Percentiles rank a stretch among this genome's conserved stretches.
Evolutionary conservation across 768 basidiomycete genomes (phyloP).

Genomic region (Auriculariales sp.): DNA sequence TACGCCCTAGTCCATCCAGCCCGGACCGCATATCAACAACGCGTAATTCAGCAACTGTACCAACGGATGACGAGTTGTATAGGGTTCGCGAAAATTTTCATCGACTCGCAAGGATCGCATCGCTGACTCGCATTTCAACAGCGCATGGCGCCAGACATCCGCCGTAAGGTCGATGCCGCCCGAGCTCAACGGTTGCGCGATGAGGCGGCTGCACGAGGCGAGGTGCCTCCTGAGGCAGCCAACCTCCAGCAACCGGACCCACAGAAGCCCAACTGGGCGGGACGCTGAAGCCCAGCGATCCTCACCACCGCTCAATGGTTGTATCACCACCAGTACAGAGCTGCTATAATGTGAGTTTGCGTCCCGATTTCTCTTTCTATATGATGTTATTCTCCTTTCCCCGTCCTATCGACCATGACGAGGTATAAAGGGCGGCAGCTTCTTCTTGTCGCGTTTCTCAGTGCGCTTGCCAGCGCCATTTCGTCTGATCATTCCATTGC

Average conservation of each 20-base stretch:
- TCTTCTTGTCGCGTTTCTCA: too few relatives aligned
- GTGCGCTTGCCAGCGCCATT: too few relatives aligned
- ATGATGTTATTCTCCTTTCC: too few relatives aligned
- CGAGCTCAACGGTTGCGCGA: slow-evolving; percentile 35
- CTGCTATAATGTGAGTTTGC: too few relatives aligned
- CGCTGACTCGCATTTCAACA: slow-evolving; percentile 11
- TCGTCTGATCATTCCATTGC: too few relatives aligned
- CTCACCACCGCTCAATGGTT: too few relatives aligned
- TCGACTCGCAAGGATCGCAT: slow-evolving; percentile 18
- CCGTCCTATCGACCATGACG: too few relatives aligned
- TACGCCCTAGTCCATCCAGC: slow-evolving; percentile 15
- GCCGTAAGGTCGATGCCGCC: slow-evolving; percentile 45
- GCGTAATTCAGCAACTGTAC: slow-evolving; percentile 5
- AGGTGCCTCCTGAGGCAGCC: slow-evolving; percentile 21
- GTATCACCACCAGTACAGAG: too few relatives aligned
- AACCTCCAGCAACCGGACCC: not conserved
- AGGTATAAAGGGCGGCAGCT: too few relatives aligned
- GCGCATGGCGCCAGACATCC: slow-evolving; percentile 52
- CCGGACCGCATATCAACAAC: slow-evolving; percentile 2
- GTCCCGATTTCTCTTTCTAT: too few relatives aligned
- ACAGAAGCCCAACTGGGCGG: not conserved
- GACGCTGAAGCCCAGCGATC: too few relatives aligned
- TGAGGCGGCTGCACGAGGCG: slow-evolving; percentile 34
- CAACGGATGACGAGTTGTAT: slow-evolving; percentile 15
- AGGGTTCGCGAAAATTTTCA: slow-evolving; percentile 19